Evolutionary conservation across 2,329 filamentous ascomycete species (phyloP).

Genomic region (Arthrinium phaeospermum): DNA sequence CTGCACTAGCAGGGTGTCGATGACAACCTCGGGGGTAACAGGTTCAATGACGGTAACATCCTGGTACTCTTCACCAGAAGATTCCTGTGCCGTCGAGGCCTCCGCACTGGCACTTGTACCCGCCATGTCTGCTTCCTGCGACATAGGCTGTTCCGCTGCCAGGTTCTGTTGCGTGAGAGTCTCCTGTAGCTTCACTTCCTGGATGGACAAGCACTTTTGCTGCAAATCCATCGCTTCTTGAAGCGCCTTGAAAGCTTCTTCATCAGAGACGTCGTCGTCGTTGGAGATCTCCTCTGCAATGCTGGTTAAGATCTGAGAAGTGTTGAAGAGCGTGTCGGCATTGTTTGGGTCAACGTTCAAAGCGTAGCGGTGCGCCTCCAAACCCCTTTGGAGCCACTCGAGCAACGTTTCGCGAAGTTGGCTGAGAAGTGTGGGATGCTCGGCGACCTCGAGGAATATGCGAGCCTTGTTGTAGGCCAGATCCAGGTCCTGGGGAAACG

Average conservation of each 20-base stretch:
- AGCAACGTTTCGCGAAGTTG: constrained; percentile 60
- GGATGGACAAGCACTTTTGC: constrained; percentile 53
- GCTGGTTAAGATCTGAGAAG: constrained; percentile 70
- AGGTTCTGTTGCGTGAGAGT: constrained; percentile 40
- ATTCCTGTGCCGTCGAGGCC: constrained; percentile 32
- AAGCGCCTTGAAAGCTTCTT: constrained; percentile 46
- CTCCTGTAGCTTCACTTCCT: constrained; percentile 47
- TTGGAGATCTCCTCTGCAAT: constrained; percentile 66
- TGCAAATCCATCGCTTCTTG: constrained; percentile 36
- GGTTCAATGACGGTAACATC: constrained; percentile 73
- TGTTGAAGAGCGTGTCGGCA: constrained; percentile 74
- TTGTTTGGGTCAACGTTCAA: constrained; percentile 65
- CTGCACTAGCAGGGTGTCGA: constrained; percentile 72
- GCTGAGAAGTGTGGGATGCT: constrained; percentile 66
- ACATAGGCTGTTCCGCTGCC: constrained; percentile 37
- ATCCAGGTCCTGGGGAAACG: constrained; percentile 68
- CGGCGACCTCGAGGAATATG: constrained; percentile 72
- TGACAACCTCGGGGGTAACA: constrained; percentile 65
- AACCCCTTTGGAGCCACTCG: constrained; percentile 63
- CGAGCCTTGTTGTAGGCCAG: constrained; percentile 79
- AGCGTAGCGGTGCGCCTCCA: constrained; percentile 69
- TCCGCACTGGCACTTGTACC: constrained; percentile 19
- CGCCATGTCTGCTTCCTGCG: not conserved
- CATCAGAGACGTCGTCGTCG: constrained; percentile 50
- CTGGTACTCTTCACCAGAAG: constrained; percentile 52